Evolutionary conservation across 2,329 filamentous ascomycete genomes (phyloP), one percentile per base, ranked within the genome.

Genomic region (Alternaria consortialis): DNA sequence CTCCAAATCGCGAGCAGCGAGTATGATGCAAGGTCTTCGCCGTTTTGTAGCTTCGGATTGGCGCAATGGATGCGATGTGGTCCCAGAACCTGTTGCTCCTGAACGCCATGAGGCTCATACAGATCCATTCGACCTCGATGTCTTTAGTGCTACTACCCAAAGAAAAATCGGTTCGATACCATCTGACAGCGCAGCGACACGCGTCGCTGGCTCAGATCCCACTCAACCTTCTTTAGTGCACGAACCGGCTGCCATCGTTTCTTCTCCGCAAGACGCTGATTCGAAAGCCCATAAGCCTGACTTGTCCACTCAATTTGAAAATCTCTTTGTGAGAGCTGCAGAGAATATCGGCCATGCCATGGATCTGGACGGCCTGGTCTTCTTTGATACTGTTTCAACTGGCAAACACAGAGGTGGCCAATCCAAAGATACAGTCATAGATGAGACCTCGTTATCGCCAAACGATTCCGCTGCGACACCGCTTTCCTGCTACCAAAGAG

Each of bases 1-100:
- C 37, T 32, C 58, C 27, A 55, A 55, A 52, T 55, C 50, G 20
- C 48, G 62, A 43, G 58, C 62, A 11, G 58, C 57, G 27, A 54
- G 46, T 32, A 61, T 64, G 58, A 61, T 61, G 62, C 54, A 61
- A 17, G 58, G 62, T 36, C 54, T 64, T n/a, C 37, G 58, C 43
- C 58, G 51, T 11, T 61, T 64, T 7, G 47, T 64, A 15, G 62
- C 37, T 23, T 55, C 62, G 5, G 37, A 55, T 8, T n/a, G 34
- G 34, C 20, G 23, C n/a, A 5, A 27, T 29, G 23, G 25, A 27
- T 20, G 23, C 5, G 5, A 27, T 29, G 13, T 40, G 50, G 29
- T 51, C 13, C 25, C 36, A 31, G 8, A 36, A 20, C 15, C 40
- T 32, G 27, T 31, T 6, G 23, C 9, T 17, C 11, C 37, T 4